Conservation (phyloP, 306 rosid genomes). For the Calophaca sinica region DNA sequence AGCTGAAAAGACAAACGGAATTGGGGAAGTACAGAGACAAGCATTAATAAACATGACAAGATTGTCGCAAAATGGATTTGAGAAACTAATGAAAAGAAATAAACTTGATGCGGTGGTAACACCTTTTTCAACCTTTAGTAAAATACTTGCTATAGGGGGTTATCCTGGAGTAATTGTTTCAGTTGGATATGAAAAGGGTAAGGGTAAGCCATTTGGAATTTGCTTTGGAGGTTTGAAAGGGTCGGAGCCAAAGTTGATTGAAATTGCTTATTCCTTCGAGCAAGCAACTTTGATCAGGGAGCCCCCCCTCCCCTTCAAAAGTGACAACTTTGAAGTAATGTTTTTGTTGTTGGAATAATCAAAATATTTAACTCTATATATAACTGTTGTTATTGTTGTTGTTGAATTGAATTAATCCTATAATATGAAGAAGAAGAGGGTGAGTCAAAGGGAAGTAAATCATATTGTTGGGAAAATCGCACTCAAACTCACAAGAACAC, state of each 20-base stretch:
- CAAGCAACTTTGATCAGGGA: constrained; percentile 68
- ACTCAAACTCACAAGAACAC: too few relatives aligned
- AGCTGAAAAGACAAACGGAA: constrained; percentile 50
- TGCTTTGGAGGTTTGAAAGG: constrained; percentile 75
- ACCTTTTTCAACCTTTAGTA: constrained; percentile 34
- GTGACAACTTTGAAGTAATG: constrained; percentile 2
- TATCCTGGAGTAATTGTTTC: constrained; percentile 76
- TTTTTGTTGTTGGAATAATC: not conserved
- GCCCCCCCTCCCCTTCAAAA: constrained; percentile 63
- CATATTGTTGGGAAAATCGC: too few relatives aligned
- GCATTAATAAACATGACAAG: constrained; percentile 42
- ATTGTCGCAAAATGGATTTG: constrained; percentile 44
- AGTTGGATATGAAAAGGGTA: constrained; percentile 59
- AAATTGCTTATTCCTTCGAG: constrained; percentile 72
- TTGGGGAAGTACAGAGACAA: constrained; percentile 23
- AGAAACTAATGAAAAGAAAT: constrained; percentile 47
- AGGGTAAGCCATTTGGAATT: constrained; percentile 64
- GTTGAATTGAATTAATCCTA: too few relatives aligned
- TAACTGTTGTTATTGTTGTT: too few relatives aligned
- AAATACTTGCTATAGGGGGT: constrained; percentile 68
- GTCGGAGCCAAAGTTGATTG: constrained; percentile 67
- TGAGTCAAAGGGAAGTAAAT: too few relatives aligned
- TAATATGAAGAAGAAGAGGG: too few relatives aligned
- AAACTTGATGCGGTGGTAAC: constrained; percentile 64
- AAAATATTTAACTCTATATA: too few relatives aligned